phyloP scores from a whole-genome alignment of 192 early-diverging fungal species.

The Entomortierella beljakovae region DNA sequence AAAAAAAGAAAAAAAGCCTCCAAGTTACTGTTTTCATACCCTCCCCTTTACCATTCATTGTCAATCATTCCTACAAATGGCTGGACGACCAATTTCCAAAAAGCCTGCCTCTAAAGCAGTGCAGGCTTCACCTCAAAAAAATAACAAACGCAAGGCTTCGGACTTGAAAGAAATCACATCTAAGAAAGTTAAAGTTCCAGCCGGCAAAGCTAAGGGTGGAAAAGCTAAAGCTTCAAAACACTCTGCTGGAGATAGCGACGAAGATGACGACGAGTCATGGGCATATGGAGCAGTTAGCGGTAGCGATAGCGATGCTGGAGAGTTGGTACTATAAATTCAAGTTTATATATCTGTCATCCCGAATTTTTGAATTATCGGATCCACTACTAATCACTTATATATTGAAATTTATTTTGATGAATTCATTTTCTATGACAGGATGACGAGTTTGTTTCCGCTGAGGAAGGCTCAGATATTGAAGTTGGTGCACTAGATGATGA shows the following conservation, averaged over 20 bases:
- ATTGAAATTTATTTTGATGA: too few species aligned
- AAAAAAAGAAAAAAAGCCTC: constrained; percentile 14
- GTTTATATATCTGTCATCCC: background rate
- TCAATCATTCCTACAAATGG: constrained; percentile 22
- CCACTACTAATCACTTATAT: too few species aligned
- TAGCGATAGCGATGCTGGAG: constrained; percentile 40
- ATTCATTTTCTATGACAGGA: constrained; percentile 26
- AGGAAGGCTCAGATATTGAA: constrained; percentile 59
- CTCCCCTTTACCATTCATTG: too few species aligned
- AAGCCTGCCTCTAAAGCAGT: constrained; percentile 8
- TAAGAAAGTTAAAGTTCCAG: constrained; percentile 38
- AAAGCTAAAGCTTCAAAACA: constrained; percentile 21
- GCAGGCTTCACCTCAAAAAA: constrained; percentile 20
- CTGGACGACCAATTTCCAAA: constrained; percentile 34
- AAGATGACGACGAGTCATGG: constrained; percentile 52
- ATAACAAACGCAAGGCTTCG: constrained; percentile 42
- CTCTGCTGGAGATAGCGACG: constrained; percentile 11
- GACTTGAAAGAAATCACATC: constrained; percentile 8
- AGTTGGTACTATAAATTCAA: constrained; percentile 13
- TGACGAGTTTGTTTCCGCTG: constrained; percentile 49
- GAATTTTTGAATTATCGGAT: background rate
- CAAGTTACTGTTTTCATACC: constrained; percentile 6
- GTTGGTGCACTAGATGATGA: constrained; percentile 49
- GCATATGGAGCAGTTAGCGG: constrained; percentile 45
- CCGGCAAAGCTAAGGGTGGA: constrained; percentile 14